phyloP scores from a whole-genome alignment of 331 rosid species.

The Dryas integrifolia region DNA sequence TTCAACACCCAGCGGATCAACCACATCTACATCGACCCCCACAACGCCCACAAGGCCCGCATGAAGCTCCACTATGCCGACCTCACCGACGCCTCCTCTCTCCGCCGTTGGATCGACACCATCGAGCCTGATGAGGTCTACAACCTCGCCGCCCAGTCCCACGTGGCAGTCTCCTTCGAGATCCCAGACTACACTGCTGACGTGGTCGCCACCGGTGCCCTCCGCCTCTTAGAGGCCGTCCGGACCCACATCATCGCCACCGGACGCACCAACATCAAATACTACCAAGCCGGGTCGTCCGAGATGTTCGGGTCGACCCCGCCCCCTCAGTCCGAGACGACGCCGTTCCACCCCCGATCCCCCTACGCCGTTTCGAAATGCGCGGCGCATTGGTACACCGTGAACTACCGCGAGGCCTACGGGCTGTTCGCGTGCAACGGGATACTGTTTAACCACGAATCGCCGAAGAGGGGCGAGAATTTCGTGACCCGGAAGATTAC shows the following conservation, averaged over 20 bases:
- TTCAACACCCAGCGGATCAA: slow-evolving; percentile 97
- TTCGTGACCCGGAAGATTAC: slow-evolving; percentile 95
- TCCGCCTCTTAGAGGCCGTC: slow-evolving; percentile 88
- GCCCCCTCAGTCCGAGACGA: slow-evolving; percentile 78
- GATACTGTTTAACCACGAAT: slow-evolving; percentile 87
- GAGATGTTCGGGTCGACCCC: slow-evolving; percentile 95
- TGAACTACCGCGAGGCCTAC: slow-evolving; percentile 92
- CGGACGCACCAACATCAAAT: slow-evolving; percentile 60
- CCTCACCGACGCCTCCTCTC: slow-evolving; percentile 97
- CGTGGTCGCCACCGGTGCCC: slow-evolving; percentile 93
- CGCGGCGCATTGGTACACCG: slow-evolving; percentile 99
- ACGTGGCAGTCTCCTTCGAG: slow-evolving; percentile 96
- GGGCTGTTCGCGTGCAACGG: slow-evolving; percentile 94
- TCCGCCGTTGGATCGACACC: slow-evolving; percentile 95
- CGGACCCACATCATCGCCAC: slow-evolving; percentile 81
- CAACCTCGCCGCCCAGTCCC: slow-evolving; percentile 98
- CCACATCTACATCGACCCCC: slow-evolving; percentile 98
- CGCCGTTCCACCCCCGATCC: slow-evolving; percentile 93
- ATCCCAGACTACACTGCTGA: slow-evolving; percentile 99
- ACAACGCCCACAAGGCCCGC: slow-evolving; percentile 89
- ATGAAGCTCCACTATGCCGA: slow-evolving; percentile 99
- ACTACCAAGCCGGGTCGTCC: slow-evolving; percentile 94
- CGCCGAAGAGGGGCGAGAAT: slow-evolving; percentile 91
- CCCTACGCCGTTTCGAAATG: slow-evolving; percentile 93
- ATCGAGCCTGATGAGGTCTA: slow-evolving; percentile 90